Conservation (phyloP, 805 yeast species). For the Jamesozyma rosinii region DNA sequence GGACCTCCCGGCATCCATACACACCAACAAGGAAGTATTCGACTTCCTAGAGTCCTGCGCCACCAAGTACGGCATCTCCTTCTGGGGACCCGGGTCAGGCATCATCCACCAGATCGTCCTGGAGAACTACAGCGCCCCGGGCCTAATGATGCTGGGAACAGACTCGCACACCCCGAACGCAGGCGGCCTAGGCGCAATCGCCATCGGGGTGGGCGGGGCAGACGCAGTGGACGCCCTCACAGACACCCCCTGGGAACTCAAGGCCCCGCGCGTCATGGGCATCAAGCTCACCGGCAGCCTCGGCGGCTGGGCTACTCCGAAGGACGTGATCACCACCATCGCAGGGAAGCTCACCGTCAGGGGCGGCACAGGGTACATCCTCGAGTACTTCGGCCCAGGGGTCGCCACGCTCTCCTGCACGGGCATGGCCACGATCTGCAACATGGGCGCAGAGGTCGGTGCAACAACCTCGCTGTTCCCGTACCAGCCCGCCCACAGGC, state of each 20-base stretch:
- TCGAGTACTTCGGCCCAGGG: slow-evolving; percentile 96
- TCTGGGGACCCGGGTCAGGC: slow-evolving; percentile 99
- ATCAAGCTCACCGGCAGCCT: slow-evolving; percentile 84
- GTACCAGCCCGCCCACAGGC: slow-evolving; percentile 68
- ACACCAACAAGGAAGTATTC: slow-evolving; percentile 88
- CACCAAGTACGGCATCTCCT: slow-evolving; percentile 90
- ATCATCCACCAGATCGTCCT: slow-evolving; percentile 95
- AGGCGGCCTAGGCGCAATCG: slow-evolving; percentile 96
- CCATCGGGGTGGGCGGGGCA: slow-evolving; percentile 99
- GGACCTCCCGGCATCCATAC: slow-evolving; percentile 74
- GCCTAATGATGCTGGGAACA: slow-evolving; percentile 93
- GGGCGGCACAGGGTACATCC: slow-evolving; percentile 96
- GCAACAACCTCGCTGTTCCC: slow-evolving; percentile 98
- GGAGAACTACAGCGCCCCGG: slow-evolving; percentile 95
- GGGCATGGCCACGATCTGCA: slow-evolving; percentile 99
- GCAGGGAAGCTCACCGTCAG: slow-evolving; percentile 91
- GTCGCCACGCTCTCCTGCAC: slow-evolving; percentile 83
- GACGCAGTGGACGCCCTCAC: slow-evolving; percentile 98
- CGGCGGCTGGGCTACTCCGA: slow-evolving; percentile 94
- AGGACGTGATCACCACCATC: slow-evolving; percentile 86
- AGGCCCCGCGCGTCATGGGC: slow-evolving; percentile 93
- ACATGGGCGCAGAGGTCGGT: slow-evolving; percentile 99
- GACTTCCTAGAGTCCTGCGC: slow-evolving; percentile 90
- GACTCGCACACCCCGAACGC: slow-evolving; percentile 99
- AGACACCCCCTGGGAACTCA: slow-evolving; percentile 96